Conservation (phyloP, 1,284 basidiomycete species). For the Cutaneotrichosporon sp. region DNA sequence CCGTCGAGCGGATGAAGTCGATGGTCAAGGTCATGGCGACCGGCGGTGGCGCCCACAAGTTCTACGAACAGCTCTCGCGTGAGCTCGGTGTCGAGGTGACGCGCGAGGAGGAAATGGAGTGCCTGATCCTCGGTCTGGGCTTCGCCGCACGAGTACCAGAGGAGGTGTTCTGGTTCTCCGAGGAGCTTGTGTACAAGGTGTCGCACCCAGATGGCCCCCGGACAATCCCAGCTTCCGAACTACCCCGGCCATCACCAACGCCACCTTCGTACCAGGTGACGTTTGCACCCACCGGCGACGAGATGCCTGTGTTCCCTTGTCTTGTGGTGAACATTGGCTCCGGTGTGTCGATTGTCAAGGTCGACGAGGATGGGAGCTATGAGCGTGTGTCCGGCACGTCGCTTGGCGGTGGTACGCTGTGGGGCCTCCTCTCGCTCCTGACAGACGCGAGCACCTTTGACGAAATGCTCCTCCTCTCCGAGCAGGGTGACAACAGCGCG, state of each 20-base stretch:
- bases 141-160: constrained; percentile 94
- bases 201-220: constrained; percentile 56
- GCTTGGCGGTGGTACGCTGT: constrained; percentile 97
- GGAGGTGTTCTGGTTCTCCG: constrained; percentile 98
- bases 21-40: constrained; percentile 98
- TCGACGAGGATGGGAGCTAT: constrained; percentile 84
- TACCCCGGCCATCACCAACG: constrained; percentile 86
- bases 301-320: constrained; percentile 84
- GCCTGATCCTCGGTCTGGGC: constrained; percentile 91
- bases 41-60: constrained; percentile 93
- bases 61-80: constrained; percentile 73
- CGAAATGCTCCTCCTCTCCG: constrained; percentile 96
- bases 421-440: constrained; percentile 89
- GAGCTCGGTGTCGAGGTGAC: constrained; percentile 79
- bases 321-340: constrained; percentile 77
- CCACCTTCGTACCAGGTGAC: constrained; percentile 85
- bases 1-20: constrained; percentile 82
- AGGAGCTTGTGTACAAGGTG: constrained; percentile 84
- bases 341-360: constrained; percentile 3
- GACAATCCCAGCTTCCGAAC: constrained; percentile 42
- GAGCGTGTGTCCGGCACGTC: constrained; percentile 97
- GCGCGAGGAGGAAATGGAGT: constrained; percentile 98
- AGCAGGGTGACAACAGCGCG: constrained; percentile 83
- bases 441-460: constrained; percentile 89
- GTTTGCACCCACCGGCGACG: constrained; percentile 58